A percentile compares a stretch with the other conserved stretches of the same genome.
Evolutionary conservation across 2,329 filamentous ascomycete genomes (phyloP).

Genomic region (Monilinia polystroma): DNA sequence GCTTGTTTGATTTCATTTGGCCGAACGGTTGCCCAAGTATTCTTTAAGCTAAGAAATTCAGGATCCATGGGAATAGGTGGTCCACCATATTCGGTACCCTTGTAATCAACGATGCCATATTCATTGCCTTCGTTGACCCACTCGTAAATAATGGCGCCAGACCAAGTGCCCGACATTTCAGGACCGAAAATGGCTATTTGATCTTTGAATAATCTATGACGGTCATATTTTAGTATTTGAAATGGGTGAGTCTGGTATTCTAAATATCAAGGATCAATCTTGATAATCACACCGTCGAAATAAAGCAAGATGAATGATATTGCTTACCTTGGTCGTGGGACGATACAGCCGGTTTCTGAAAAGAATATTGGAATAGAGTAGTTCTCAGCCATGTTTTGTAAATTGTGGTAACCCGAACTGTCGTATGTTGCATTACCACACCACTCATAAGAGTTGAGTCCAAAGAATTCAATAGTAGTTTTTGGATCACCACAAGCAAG

Average conservation of each 20-base stretch:
- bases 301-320: no score
- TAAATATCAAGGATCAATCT: not conserved
- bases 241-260: conserved; percentile 38
- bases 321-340: conserved; percentile 47
- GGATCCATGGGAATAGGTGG: conserved; percentile 69
- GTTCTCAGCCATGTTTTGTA: conserved; percentile 63
- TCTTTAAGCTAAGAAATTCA: conserved; percentile 75
- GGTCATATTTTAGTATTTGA: conserved; percentile 42
- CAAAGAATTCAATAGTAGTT: conserved; percentile 62
- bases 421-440: conserved; percentile 58
- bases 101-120: conserved; percentile 79
- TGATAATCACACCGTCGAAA: not conserved
- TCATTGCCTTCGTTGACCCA: conserved; percentile 84
- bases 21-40: conserved; percentile 69
- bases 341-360: conserved; percentile 79
- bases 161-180: conserved; percentile 69
- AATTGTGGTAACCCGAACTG: conserved; percentile 63
- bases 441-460: conserved; percentile 66
- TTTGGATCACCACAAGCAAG: conserved; percentile 70
- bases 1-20: conserved; percentile 63
- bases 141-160: conserved; percentile 81
- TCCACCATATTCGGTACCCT: conserved; percentile 55
- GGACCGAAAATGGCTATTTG: conserved; percentile 74
- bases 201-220: conserved; percentile 58
- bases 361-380: conserved; percentile 79